Base-by-base conservation (phyloP, 2,329 filamentous ascomycete species). In the Fusarium neocosmosporiellum region DNA sequence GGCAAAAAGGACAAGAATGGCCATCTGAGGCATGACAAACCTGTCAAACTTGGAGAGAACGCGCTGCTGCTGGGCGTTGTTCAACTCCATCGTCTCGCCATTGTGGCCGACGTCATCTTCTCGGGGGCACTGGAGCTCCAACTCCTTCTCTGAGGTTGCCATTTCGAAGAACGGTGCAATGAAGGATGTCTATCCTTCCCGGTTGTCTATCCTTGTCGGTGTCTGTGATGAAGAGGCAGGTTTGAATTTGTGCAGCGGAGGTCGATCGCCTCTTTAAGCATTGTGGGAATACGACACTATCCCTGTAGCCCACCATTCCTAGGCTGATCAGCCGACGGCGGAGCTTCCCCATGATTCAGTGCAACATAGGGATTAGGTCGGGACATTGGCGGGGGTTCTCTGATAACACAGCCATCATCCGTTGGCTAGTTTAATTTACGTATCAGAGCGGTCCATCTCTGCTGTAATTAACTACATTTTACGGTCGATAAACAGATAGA, bases 11-110 rank as follows among this genome's bases (percentile, higher is more conserved):
- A 78, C 69, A 0, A 79, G 63, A 5, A 79, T 55, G 1, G 75
- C 68, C 66, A 78, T 73, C 27, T 78, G 77, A 0, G 78, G 78
- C 67, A 79, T 76, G 9, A 79, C 64, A 4, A 75, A 76, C 14
- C 70, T 73, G 72, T 80, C 77, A 37, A 80, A 78, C 22, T 78
- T 79, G 10, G 66, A 72, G 7, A 80, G 60, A 2, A 74, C 71
- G 0, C 54, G 65, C 7, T 59, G 59, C 34, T 76, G 65, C 1
- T 63, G 34, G 1, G 46, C 31, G 3, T 60, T 36, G 2, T 58
- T 64, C 14, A 67, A 8, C n/a, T 48, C 34, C 14, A 37, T 59
- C 8, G 41, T 53, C n/a, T 65, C 31, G 7, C 63, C 63, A 39
- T 43, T 36, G 5, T n/a, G n/a, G n/a, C n/a, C n/a, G n/a, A n/a